phyloP scores from a whole-genome alignment of 805 yeast genomes.

The Starmera quercuum region DNA sequence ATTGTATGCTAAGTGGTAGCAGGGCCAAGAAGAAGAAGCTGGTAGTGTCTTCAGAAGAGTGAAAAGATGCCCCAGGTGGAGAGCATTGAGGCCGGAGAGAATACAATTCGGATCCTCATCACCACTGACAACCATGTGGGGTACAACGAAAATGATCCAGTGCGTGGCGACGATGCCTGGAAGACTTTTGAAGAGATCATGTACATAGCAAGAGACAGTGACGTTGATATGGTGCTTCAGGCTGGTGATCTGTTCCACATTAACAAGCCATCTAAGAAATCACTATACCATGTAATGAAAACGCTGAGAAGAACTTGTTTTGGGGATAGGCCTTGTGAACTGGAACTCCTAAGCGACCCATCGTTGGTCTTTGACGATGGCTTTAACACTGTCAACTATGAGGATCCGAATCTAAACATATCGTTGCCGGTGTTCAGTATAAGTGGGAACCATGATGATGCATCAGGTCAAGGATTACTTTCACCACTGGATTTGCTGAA shows the following conservation, averaged over 20 bases:
- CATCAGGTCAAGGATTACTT: conserved; percentile 77
- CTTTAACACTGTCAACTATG: conserved; percentile 70
- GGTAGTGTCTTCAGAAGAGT: not conserved
- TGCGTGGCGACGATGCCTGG: conserved; percentile 88
- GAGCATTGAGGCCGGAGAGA: conserved; percentile 40
- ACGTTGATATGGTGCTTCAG: conserved; percentile 85
- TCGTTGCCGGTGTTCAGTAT: conserved; percentile 89
- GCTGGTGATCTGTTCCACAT: conserved; percentile 91
- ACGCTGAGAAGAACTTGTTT: conserved; percentile 64
- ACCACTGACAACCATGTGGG: conserved; percentile 98
- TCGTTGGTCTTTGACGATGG: conserved; percentile 53
- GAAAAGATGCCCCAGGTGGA: conserved; percentile 24
- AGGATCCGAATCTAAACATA: conserved; percentile 84
- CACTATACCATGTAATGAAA: conserved; percentile 76
- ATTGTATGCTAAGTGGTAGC: too few relatives aligned
- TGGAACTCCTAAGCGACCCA: conserved; percentile 80
- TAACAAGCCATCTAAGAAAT: conserved; percentile 81
- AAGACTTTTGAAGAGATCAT: conserved; percentile 79
- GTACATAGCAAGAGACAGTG: conserved; percentile 55
- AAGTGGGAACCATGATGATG: conserved; percentile 95
- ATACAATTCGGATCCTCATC: conserved; percentile 69
- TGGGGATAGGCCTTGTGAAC: conserved; percentile 82
- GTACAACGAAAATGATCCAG: conserved; percentile 80
- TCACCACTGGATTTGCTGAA: conserved; percentile 83
- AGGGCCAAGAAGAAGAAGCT: not conserved